Evolutionary conservation across 164 flowering plant genomes (phyloP), one percentile per base, ranked within the genome.

Genomic region (Nymphaea thermarum): DNA sequence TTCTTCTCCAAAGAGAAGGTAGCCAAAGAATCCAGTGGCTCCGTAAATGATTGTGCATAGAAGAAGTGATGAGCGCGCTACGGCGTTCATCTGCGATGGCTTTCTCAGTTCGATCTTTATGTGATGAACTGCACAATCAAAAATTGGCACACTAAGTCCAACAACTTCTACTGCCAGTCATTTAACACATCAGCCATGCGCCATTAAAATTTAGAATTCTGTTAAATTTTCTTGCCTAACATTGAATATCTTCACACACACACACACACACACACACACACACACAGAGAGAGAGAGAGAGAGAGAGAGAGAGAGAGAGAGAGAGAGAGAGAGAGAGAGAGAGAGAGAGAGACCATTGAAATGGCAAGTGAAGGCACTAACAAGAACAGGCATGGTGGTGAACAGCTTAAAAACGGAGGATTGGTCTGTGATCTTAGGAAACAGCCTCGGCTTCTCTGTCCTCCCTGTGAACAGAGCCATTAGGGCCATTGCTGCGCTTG

Each of bases 341-440:
- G 55, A 47, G 55, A 47, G 55, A 47, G 55, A 47, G 55, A 51
- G 57, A 91, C 98, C 94, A 75, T 92, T 95, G 81, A 90, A 95
- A 72, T 95, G 98, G 72, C 87, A 95, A 18, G 94, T 90, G 82
- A 86, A 95, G 43, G 98, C 97, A 6, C 97, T 89, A 3, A 95
- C 99, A 3, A 92, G 84, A 14, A 95, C 98, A 0, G 99, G 99
- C 60, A 89, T 80, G 0, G 90, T 97, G 0, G 99, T 92, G 82
- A 95, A 95, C 11, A 95, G 91, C 36, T 92, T 71, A n/a, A 87
- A 82, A 80, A 89, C 83, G 60, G 91, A 82, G 16, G 80, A 65
- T 4, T 71, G 74, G 51, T 68, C 60, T 83, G 66, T 36, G 15
- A 67, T 8, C 2, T 86, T 70, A 0, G 99, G 99, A 2, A 95